Conservation (phyloP, 2,329 filamentous ascomycete species). For the Oidium heveae region DNA sequence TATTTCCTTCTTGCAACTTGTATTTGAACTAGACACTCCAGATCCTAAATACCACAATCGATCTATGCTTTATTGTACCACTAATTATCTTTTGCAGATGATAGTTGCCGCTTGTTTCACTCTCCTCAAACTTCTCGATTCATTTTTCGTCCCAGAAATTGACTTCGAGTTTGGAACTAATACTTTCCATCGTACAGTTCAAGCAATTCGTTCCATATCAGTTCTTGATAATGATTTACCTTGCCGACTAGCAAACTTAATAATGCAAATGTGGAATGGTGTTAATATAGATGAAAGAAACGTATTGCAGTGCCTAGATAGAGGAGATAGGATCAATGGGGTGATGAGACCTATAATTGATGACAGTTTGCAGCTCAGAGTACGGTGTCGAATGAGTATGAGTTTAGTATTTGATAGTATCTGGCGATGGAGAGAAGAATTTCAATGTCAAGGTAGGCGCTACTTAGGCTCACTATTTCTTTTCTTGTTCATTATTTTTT, state of each 20-base stretch:
- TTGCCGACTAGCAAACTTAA: constrained; percentile 58
- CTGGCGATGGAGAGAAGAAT: constrained; percentile 67
- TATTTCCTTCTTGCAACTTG: constrained; percentile 36
- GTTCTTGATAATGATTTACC: constrained; percentile 57
- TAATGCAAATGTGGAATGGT: constrained; percentile 66
- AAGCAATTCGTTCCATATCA: constrained; percentile 44
- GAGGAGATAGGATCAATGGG: constrained; percentile 13
- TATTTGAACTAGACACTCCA: constrained; percentile 27
- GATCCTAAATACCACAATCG: constrained; percentile 18
- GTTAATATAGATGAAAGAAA: constrained; percentile 14
- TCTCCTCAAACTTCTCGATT: constrained; percentile 53
- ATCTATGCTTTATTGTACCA: constrained; percentile 35
- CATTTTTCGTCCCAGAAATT: constrained; percentile 48
- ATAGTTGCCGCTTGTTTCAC: constrained; percentile 59
- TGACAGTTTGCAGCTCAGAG: constrained; percentile 51
- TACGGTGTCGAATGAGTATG: constrained; percentile 67
- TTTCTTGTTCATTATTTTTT: constrained; percentile 4
- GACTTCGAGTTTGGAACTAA: constrained; percentile 40
- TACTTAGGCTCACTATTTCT: constrained; percentile 35
- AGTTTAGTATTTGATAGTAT: constrained; percentile 65
- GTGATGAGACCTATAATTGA: constrained; percentile 21
- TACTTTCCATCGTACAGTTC: constrained; percentile 46
- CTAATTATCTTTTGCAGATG: constrained; percentile 66
- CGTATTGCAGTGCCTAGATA: constrained; percentile 19
- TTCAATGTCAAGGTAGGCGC: constrained; percentile 43